These are phyloP conservation scores for Astragalus glycyphyllos DNA, from an alignment of 306 rosid species.

Conservation along the genomic window DNA sequence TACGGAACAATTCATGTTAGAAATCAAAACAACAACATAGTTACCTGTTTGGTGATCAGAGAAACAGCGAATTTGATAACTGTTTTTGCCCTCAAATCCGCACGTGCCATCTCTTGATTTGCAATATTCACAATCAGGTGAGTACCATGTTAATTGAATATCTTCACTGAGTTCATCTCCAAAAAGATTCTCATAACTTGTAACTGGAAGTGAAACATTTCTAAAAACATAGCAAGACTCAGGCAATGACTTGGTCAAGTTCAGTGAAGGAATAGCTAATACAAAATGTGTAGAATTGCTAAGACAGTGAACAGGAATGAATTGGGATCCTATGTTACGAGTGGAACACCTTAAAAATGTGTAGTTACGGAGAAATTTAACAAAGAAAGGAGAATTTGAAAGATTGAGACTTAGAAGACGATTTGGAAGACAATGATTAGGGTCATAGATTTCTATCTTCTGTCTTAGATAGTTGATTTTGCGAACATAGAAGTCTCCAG, in stretches of 20 bases:
- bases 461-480: slow-evolving; percentile 56
- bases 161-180: slow-evolving; percentile 42
- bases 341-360: slow-evolving; percentile 68
- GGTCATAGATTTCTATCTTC: slow-evolving; percentile 63
- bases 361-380: slow-evolving; percentile 43
- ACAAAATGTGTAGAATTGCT: slow-evolving; percentile 68
- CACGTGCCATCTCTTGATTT: slow-evolving; percentile 57
- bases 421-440: slow-evolving; percentile 60
- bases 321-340: slow-evolving; percentile 45
- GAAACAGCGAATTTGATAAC: slow-evolving; percentile 53
- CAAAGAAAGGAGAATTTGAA: slow-evolving; percentile 60
- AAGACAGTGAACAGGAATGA: slow-evolving; percentile 58
- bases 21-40: no score
- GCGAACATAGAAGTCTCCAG: slow-evolving; percentile 57
- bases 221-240: slow-evolving; percentile 48
- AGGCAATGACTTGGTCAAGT: slow-evolving; percentile 46
- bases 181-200: slow-evolving; percentile 33
- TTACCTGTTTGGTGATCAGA: slow-evolving; percentile 54
- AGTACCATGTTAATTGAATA: slow-evolving; percentile 59
- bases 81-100: slow-evolving; percentile 52
- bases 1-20: not conserved
- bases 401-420: slow-evolving; percentile 60
- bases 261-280: slow-evolving; percentile 57
- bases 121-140: slow-evolving; percentile 63
- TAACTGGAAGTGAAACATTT: slow-evolving; percentile 49